Evolutionary conservation across 306 rosid species (phyloP).

Genomic region (peach (Prunus persica)): DNA sequence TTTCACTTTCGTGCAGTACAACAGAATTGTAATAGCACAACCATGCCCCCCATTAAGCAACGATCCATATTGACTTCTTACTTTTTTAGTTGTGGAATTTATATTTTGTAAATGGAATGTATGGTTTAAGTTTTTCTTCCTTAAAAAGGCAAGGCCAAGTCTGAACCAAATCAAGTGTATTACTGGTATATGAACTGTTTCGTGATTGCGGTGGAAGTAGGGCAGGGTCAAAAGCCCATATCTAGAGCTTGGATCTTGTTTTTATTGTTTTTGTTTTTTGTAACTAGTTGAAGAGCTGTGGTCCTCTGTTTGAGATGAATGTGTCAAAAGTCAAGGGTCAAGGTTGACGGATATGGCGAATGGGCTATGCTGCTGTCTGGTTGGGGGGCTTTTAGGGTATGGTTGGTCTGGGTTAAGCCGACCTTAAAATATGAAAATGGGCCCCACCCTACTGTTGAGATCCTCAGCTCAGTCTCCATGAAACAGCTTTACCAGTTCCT

Average conservation of each 20-base stretch:
- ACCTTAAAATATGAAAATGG: too few relatives aligned
- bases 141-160: neutral
- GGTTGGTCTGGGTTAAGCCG: too few relatives aligned
- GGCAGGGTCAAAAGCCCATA: neutral
- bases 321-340: constrained; percentile 20
- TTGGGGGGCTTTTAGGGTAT: too few relatives aligned
- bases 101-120: neutral
- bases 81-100: neutral
- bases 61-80: neutral
- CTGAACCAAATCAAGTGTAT: neutral
- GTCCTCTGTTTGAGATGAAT: neutral
- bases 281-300: neutral
- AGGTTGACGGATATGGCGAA: neutral
- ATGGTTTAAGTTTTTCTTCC: neutral
- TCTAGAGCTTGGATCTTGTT: neutral
- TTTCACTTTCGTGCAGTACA: neutral
- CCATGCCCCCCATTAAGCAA: neutral
- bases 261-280: neutral
- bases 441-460: too few relatives aligned
- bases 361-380: neutral
- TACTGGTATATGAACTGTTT: neutral
- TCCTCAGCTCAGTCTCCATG: too few relatives aligned
- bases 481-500: too few relatives aligned
- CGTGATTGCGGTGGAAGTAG: neutral
- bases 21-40: neutral